Conservation (phyloP, 2,329 filamentous ascomycete species). For the Penicillium sp. region DNA sequence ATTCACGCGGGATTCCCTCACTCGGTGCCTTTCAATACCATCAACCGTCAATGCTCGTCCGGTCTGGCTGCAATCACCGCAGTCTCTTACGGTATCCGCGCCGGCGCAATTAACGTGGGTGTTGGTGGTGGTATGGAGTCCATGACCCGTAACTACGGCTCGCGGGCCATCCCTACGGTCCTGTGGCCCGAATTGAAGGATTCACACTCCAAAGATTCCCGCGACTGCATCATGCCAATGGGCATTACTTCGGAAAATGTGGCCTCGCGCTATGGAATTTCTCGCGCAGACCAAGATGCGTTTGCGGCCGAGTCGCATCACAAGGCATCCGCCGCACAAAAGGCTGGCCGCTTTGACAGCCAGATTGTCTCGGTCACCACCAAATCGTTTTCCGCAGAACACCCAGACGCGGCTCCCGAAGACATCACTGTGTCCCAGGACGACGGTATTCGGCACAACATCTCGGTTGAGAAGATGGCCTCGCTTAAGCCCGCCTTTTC, state of each 20-base stretch:
- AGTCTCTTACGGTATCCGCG: constrained; percentile 68
- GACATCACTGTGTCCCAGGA: constrained; percentile 68
- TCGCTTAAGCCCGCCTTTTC: constrained; percentile 83
- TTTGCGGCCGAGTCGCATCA: constrained; percentile 71
- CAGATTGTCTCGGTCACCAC: constrained; percentile 81
- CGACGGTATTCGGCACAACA: constrained; percentile 70
- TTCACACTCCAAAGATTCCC: constrained; percentile 59
- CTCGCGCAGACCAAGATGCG: constrained; percentile 70
- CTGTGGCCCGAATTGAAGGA: constrained; percentile 69
- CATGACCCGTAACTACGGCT: constrained; percentile 89
- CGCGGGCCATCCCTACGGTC: constrained; percentile 73
- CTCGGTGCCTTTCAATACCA: constrained; percentile 71
- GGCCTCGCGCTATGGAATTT: constrained; percentile 67
- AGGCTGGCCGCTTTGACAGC: constrained; percentile 61
- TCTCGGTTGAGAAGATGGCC: constrained; percentile 63
- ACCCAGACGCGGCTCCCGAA: constrained; percentile 51
- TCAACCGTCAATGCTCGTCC: constrained; percentile 80
- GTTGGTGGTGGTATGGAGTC: constrained; percentile 91
- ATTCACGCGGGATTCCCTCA: constrained; percentile 73
- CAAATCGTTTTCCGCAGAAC: constrained; percentile 56
- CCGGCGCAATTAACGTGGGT: constrained; percentile 65
- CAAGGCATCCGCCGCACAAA: constrained; percentile 65
- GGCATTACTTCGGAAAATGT: constrained; percentile 87
- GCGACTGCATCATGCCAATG: constrained; percentile 92
- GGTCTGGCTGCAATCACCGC: constrained; percentile 70